Conservation (phyloP, 495 filamentous ascomycete genomes). For the Penicillium pulvis region DNA sequence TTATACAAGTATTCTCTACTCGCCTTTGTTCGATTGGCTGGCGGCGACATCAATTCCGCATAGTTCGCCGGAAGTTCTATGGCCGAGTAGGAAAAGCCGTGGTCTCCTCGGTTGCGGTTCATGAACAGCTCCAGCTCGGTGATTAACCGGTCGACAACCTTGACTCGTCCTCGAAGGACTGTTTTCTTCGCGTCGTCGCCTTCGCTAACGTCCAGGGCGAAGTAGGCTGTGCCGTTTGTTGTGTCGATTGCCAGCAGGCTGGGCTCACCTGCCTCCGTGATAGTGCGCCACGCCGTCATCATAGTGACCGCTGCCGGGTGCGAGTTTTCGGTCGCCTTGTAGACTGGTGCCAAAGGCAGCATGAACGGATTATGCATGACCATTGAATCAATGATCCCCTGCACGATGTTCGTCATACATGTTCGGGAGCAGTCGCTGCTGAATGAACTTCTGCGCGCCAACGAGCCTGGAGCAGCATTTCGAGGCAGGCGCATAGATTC, state of each 20-base stretch:
- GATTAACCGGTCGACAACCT: slow-evolving; percentile 6
- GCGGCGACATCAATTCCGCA: slow-evolving; percentile 4
- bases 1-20: background rate
- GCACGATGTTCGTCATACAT: slow-evolving; percentile 8
- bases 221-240: slow-evolving; percentile 11
- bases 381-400: slow-evolving; percentile 5
- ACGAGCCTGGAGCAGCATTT: background rate
- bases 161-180: slow-evolving; percentile 8
- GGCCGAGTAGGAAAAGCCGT: slow-evolving; percentile 15
- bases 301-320: slow-evolving; percentile 13
- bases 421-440: slow-evolving; percentile 3
- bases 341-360: slow-evolving; percentile 11
- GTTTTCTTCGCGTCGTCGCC: background rate
- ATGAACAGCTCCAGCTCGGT: slow-evolving; percentile 16
- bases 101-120: slow-evolving; percentile 14
- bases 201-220: slow-evolving; percentile 11
- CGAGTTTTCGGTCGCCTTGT: slow-evolving; percentile 14
- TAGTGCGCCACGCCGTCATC: slow-evolving; percentile 16
- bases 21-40: slow-evolving; percentile 8
- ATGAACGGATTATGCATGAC: slow-evolving; percentile 11
- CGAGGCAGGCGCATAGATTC: background rate
- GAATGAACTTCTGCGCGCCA: background rate
- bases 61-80: slow-evolving; percentile 12
- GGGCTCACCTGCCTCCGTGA: slow-evolving; percentile 4
- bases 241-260: slow-evolving; percentile 19